phyloP scores from a whole-genome alignment of 2,329 filamentous ascomycete genomes.

The Colletotrichum orbiculare region DNA sequence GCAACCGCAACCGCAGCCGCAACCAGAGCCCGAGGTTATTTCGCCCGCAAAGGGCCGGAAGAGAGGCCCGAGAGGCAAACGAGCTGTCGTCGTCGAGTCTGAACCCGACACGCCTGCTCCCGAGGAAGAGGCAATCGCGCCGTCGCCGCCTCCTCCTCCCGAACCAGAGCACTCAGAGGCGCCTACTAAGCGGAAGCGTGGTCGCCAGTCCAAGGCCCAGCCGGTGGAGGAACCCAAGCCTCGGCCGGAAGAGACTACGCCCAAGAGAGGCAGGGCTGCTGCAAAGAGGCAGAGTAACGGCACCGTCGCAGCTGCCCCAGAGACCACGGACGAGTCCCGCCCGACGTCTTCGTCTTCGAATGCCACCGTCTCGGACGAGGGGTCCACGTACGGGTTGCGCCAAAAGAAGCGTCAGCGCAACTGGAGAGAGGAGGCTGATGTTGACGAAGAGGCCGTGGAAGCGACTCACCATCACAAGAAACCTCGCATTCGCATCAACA shows the following conservation, averaged over 20 bases:
- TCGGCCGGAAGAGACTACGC: conserved; percentile 16
- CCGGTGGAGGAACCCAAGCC: conserved; percentile 20
- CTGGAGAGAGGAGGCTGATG: conserved; percentile 61
- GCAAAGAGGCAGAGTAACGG: conserved; percentile 34
- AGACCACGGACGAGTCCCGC: conserved; percentile 57
- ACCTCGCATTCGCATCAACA: conserved; percentile 34
- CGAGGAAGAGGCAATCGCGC: conserved; percentile 25
- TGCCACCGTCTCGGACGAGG: conserved; percentile 48
- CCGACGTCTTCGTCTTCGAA: conserved; percentile 66
- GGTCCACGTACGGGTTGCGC: conserved; percentile 35
- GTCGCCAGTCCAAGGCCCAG: conserved; percentile 32
- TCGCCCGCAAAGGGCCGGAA: conserved; percentile 26
- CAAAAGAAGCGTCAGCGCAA: conserved; percentile 61
- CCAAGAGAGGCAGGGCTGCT: conserved; percentile 33
- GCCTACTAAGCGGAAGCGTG: conserved; percentile 35
- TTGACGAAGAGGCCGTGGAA: conserved; percentile 49
- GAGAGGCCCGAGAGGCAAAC: conserved; percentile 31
- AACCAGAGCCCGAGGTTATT: conserved; percentile 19
- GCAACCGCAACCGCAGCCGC: conserved; percentile 3
- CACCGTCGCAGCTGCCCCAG: conserved; percentile 7
- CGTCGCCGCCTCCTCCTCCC: conserved; percentile 26
- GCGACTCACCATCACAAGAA: conserved; percentile 49
- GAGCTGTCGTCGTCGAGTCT: conserved; percentile 23
- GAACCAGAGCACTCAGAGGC: conserved; percentile 25
- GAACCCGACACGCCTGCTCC: conserved; percentile 32